These are phyloP conservation scores for Wallacemonas rigidus DNA, from an alignment of 208 protist species.

Conservation along the genomic window DNA sequence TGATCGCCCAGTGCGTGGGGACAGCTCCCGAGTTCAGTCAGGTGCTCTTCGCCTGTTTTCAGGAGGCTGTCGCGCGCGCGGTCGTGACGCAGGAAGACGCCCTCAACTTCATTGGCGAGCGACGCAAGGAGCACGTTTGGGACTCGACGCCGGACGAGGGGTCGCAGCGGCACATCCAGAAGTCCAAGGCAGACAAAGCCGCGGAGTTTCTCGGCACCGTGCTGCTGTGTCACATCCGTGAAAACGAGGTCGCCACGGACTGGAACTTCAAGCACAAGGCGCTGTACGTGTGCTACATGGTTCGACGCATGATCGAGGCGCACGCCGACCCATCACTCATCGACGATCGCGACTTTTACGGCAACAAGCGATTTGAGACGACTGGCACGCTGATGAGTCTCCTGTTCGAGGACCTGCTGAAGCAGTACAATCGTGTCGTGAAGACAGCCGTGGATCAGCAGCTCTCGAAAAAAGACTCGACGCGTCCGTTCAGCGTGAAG, in stretches of 20 bases:
- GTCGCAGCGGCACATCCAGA: conserved; percentile 74
- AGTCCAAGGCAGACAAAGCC: conserved; percentile 93
- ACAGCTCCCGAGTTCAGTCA: conserved; percentile 84
- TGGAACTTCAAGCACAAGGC: conserved; percentile 98
- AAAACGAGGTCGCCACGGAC: conserved; percentile 83
- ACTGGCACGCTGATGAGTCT: conserved; percentile 98
- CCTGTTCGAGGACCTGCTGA: conserved; percentile 99
- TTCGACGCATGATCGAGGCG: conserved; percentile 96
- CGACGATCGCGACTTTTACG: conserved; percentile 99
- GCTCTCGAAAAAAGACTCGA: conserved; percentile 90
- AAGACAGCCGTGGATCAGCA: conserved; percentile 91
- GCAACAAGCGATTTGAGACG: conserved; percentile 99
- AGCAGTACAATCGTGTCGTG: conserved; percentile 97
- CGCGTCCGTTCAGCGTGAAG: conserved; percentile 91
- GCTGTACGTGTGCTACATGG: conserved; percentile 98
- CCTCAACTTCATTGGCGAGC: conserved; percentile 97
- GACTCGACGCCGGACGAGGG: conserved; percentile 49
- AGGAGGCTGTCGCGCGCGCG: conserved; percentile 84
- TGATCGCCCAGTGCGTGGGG: conserved; percentile 98
- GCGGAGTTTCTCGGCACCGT: conserved; percentile 95
- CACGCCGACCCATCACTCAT: conserved; percentile 84
- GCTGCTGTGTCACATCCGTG: conserved; percentile 94
- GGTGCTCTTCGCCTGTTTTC: conserved; percentile 96
- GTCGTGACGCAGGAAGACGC: conserved; percentile 94
- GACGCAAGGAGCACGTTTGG: conserved; percentile 79